Conservation (phyloP, 2,329 filamentous ascomycete species). For the Aspergillus tamarii region DNA sequence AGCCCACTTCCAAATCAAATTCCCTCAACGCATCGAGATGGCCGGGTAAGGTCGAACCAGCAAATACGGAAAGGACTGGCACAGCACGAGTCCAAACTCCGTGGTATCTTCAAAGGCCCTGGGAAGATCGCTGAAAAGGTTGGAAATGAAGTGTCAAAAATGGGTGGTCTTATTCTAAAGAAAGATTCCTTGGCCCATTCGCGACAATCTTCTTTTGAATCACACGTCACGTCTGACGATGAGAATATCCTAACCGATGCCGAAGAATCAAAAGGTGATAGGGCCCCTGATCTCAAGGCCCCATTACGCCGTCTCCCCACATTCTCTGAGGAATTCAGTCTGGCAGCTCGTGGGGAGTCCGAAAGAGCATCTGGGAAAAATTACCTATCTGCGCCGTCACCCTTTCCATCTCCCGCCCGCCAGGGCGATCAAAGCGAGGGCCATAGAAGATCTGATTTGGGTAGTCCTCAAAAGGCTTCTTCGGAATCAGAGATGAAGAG, state of each 20-base stretch:
- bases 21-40: conserved; percentile 29
- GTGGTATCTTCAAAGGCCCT: conserved; percentile 74
- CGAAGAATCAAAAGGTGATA: conserved; percentile 39
- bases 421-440: conserved; percentile 40
- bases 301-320: conserved; percentile 38
- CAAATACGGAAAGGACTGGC: conserved; percentile 32
- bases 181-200: conserved; percentile 55
- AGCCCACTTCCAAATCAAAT: conserved; percentile 32
- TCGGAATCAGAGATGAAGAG: conserved; percentile 15
- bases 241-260: conserved; percentile 51
- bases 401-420: conserved; percentile 54
- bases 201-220: conserved; percentile 47
- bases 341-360: conserved; percentile 34
- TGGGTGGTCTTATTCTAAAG: conserved; percentile 64
- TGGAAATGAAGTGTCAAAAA: conserved; percentile 64
- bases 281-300: conserved; percentile 29
- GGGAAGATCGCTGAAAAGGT: conserved; percentile 74
- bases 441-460: conserved; percentile 21
- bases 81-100: conserved; percentile 61
- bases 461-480: conserved; percentile 18
- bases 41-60: conserved; percentile 22
- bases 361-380: conserved; percentile 43
- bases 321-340: conserved; percentile 39
- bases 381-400: conserved; percentile 52
- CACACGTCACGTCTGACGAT: conserved; percentile 48